phyloP scores from a whole-genome alignment of 148 eudicot genomes.

The Chenopodium berlandieri region DNA sequence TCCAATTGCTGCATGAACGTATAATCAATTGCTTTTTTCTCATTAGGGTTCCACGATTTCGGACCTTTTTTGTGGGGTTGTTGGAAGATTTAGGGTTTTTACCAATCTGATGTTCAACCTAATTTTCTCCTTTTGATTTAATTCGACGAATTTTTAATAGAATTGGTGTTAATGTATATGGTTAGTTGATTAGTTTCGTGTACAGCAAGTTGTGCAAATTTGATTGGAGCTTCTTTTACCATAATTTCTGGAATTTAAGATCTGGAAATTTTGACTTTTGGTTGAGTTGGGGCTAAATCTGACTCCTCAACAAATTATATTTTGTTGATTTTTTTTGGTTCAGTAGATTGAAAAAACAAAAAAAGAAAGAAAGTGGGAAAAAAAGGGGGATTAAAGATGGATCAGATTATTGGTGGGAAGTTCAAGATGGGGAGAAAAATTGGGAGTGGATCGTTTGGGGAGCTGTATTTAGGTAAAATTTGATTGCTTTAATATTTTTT shows the following conservation, averaged over 20 bases:
- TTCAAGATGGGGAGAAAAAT: conserved; percentile 83
- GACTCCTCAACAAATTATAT: conserved; percentile 9
- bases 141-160: neutral
- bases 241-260: conserved; percentile 9
- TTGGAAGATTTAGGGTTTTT: conserved; percentile 34
- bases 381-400: conserved; percentile 43
- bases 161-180: neutral
- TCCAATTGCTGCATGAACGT: conserved; percentile 16
- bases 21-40: conserved; percentile 7
- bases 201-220: conserved; percentile 22
- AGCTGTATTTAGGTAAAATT: conserved; percentile 69
- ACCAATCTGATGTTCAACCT: conserved; percentile 7
- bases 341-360: conserved; percentile 17
- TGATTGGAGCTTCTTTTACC: conserved; percentile 3
- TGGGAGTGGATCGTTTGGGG: conserved; percentile 94
- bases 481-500: conserved; percentile 4
- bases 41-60: conserved; percentile 28
- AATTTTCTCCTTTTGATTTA: conserved; percentile 3
- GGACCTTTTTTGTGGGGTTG: neutral
- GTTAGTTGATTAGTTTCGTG: conserved; percentile 5
- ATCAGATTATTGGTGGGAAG: conserved; percentile 70
- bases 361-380: neutral
- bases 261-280: conserved; percentile 19
- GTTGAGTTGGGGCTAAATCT: conserved; percentile 24
- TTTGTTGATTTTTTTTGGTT: conserved; percentile 16